Evolutionary conservation across 1,284 basidiomycete genomes (phyloP).

Genomic region (Macrocybe sp.): DNA sequence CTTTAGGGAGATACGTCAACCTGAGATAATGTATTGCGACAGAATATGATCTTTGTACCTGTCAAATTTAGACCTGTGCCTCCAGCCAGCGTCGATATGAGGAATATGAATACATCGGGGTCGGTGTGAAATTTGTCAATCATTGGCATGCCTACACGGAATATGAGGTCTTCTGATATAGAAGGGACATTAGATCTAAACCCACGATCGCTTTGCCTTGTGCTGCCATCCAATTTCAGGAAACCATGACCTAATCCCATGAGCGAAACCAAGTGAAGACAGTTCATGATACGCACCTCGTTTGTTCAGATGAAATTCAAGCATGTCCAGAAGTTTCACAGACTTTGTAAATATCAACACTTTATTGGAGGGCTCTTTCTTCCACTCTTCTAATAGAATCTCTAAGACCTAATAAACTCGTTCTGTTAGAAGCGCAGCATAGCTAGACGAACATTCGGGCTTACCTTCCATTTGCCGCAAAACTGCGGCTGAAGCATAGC

Average conservation of each 20-base stretch:
- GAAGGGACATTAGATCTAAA: not conserved
- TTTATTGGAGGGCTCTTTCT: constrained; percentile 61
- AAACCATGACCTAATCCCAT: constrained; percentile 52
- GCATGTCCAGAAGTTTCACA: constrained; percentile 75
- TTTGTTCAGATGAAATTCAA: constrained; percentile 63
- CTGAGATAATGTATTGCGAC: not conserved
- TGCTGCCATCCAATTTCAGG: constrained; percentile 70
- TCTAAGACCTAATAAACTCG: constrained; percentile 50
- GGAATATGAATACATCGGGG: constrained; percentile 67
- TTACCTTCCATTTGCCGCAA: constrained; percentile 83
- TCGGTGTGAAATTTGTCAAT: constrained; percentile 83
- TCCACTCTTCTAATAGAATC: constrained; percentile 61
- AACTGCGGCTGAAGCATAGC: constrained; percentile 57
- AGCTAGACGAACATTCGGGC: constrained; percentile 17
- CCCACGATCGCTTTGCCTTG: constrained; percentile 60
- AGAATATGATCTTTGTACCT: constrained; percentile 19
- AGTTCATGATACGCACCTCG: constrained; percentile 33
- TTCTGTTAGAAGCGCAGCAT: constrained; percentile 1
- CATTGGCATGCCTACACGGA: constrained; percentile 63
- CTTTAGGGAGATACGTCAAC: constrained; percentile 14
- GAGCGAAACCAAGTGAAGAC: not conserved
- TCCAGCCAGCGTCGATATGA: constrained; percentile 76
- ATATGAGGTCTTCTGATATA: not conserved
- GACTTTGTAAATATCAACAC: constrained; percentile 86
- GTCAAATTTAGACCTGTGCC: constrained; percentile 75